A percentile compares a stretch with the other conserved stretches of the same genome.
Conservation (phyloP, 2,329 filamentous ascomycete genomes). For the Aureobasidium sp. region DNA sequence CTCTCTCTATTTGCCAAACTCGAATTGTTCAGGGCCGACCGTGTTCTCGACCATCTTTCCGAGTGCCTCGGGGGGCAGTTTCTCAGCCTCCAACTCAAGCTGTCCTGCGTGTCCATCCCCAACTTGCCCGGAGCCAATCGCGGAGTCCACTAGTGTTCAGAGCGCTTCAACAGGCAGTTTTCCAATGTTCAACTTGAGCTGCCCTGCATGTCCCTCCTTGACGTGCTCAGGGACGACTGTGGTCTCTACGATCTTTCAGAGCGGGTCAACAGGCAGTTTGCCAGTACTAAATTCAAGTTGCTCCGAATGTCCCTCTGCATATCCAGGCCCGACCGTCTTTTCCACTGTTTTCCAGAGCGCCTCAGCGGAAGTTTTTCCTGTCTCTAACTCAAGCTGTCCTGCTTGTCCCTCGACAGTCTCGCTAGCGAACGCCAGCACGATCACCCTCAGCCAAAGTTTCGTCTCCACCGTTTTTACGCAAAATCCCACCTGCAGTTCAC, state of each 20-base stretch:
- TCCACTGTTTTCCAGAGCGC: not conserved
- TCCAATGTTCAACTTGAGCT: no score
- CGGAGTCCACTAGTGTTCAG: no score
- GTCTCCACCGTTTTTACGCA: not conserved
- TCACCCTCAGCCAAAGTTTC: constrained; percentile 1
- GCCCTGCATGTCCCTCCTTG: no score
- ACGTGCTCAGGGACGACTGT: no score
- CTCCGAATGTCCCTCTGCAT: not conserved
- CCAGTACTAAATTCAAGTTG: no score
- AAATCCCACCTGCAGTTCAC: not conserved
- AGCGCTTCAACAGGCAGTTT: no score
- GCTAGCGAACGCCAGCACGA: not conserved
- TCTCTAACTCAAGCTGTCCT: not conserved
- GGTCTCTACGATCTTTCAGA: no score
- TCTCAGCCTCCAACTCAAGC: not conserved
- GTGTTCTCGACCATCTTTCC: not conserved
- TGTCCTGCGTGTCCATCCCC: not conserved
- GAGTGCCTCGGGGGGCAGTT: not conserved
- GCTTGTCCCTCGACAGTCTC: not conserved
- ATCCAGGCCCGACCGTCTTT: not conserved
- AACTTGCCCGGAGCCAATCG: no score
- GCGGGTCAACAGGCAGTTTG: no score
- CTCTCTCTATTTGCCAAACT: not conserved
- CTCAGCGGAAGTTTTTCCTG: not conserved
- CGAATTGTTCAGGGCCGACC: not conserved